A percentile compares a stretch with the other conserved stretches of the same genome.
These are phyloP conservation scores for Calophaca sinica DNA, from an alignment of 306 rosid species.

Conservation along the genomic window DNA sequence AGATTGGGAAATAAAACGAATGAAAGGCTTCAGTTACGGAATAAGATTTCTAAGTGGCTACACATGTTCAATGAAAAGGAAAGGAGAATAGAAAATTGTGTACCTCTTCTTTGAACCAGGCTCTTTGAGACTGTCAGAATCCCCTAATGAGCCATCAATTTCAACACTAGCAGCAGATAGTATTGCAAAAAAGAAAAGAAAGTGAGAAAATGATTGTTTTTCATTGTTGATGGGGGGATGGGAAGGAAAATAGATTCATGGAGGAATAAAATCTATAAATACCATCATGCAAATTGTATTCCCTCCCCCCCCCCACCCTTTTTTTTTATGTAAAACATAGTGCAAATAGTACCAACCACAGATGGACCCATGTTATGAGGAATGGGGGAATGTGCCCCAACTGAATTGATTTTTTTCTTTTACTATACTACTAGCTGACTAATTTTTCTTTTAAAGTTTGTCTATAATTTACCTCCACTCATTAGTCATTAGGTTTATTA, in stretches of 20 bases:
- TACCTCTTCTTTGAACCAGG: conserved; percentile 93
- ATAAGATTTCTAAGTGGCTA: conserved; percentile 31
- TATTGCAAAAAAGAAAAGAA: conserved; percentile 34
- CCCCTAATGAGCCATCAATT: conserved; percentile 78
- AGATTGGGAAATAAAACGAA: conserved; percentile 13
- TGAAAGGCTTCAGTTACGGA: conserved; percentile 15
- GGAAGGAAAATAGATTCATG: background rate
- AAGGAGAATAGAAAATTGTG: conserved; percentile 10
- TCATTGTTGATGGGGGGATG: background rate
- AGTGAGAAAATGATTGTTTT: conserved; percentile 23
- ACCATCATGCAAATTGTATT: background rate
- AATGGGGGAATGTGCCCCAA: conserved; percentile 2
- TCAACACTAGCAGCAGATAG: conserved; percentile 67
- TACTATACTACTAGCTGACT: background rate
- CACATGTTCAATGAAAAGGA: conserved; percentile 5
- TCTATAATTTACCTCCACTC: background rate
- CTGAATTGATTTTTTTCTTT: conserved; percentile 2
- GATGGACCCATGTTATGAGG: background rate
- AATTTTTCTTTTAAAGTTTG: background rate
- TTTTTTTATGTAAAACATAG: background rate
- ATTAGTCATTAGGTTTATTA: background rate
- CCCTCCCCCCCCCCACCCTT: too few species aligned
- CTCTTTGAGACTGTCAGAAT: conserved; percentile 74
- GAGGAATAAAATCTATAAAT: background rate
- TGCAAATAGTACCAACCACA: background rate